Conservation (phyloP, 2,329 filamentous ascomycete genomes). For the Fusarium anguioides region DNA sequence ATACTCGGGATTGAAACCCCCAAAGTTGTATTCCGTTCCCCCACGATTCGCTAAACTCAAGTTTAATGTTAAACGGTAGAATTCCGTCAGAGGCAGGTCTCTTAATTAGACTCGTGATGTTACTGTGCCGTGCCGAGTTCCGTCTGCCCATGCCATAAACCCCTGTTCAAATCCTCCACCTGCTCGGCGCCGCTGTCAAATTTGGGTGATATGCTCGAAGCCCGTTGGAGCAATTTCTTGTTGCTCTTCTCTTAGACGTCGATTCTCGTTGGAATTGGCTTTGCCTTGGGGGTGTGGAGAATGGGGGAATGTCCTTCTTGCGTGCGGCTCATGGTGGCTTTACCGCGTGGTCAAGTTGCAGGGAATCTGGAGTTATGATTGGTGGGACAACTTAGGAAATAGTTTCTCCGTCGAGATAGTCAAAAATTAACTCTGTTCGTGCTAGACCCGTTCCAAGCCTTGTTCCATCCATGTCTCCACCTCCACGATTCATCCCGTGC, state of each 20-base stretch:
- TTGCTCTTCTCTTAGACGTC: neutral
- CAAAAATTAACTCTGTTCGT: conserved; percentile 14
- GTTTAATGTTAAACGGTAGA: neutral
- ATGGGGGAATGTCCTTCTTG: conserved; percentile 19
- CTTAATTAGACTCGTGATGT: conserved; percentile 7
- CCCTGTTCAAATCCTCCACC: conserved; percentile 31
- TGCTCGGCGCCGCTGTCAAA: conserved; percentile 32
- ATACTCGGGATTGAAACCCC: conserved; percentile 18
- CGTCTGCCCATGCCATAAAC: conserved; percentile 22
- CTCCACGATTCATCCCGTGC: conserved; percentile 36
- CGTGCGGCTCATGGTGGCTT: conserved; percentile 26
- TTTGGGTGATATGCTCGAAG: conserved; percentile 24
- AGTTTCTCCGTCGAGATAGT: conserved; percentile 23
- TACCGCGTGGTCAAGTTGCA: conserved; percentile 18
- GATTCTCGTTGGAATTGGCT: conserved; percentile 9
- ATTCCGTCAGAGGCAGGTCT: conserved; percentile 9
- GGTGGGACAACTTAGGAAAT: conserved; percentile 13
- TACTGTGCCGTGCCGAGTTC: conserved; percentile 38
- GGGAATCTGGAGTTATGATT: conserved; percentile 10
- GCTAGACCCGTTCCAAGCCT: conserved; percentile 21
- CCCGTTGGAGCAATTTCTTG: conserved; percentile 13
- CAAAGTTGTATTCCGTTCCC: conserved; percentile 27
- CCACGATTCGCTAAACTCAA: conserved; percentile 15
- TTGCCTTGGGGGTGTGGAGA: conserved; percentile 28
- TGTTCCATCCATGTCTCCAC: conserved; percentile 5